Evolutionary conservation across 2,329 filamentous ascomycete genomes (phyloP).

Genomic region (Sporothrix humicola): DNA sequence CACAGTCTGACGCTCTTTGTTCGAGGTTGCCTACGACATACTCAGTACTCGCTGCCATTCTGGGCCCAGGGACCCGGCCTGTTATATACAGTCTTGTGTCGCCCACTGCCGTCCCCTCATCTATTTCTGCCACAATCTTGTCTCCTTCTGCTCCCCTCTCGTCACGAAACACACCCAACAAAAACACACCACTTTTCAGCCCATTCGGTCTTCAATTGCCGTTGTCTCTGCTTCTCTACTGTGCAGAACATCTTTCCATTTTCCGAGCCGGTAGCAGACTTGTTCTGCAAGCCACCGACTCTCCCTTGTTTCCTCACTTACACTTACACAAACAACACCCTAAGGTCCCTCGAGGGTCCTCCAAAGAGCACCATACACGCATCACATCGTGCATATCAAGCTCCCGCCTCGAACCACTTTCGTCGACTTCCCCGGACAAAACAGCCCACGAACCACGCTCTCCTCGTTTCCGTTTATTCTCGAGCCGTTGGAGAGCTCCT

Average conservation of each 20-base stretch:
- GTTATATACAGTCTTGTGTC: constrained; percentile 18
- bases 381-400: neutral
- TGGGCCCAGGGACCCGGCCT: neutral
- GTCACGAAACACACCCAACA: constrained; percentile 16
- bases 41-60: neutral
- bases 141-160: constrained; percentile 4
- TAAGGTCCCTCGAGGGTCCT: neutral
- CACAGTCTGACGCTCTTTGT: constrained; percentile 1
- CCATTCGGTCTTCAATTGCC: constrained; percentile 10
- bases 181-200: constrained; percentile 24
- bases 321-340: neutral
- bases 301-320: neutral
- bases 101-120: constrained; percentile 14
- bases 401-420: constrained; percentile 19
- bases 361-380: neutral
- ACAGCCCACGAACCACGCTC: constrained; percentile 11
- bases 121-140: constrained; percentile 19
- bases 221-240: neutral
- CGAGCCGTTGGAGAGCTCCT: neutral
- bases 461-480: constrained; percentile 19
- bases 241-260: neutral
- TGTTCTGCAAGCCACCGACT: constrained; percentile 29
- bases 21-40: neutral
- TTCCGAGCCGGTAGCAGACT: constrained; percentile 30
- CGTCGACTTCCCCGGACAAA: neutral